phyloP scores from a whole-genome alignment of 2,329 filamentous ascomycete genomes.

The Meredithiella fracta region DNA sequence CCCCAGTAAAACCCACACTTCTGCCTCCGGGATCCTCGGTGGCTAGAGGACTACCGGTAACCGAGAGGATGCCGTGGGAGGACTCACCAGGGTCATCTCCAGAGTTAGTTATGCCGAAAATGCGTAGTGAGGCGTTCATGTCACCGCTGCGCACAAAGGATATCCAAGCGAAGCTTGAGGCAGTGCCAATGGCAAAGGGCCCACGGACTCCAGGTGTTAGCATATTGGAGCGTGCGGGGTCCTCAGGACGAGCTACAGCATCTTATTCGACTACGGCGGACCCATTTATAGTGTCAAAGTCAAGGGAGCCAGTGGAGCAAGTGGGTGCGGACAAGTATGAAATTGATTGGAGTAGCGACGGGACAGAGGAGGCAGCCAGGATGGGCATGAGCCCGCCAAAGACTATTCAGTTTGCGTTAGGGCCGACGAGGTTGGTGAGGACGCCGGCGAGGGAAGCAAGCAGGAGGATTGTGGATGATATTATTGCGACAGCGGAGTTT shows the following conservation, averaged over 20 bases:
- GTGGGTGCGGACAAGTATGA: slow-evolving; percentile 29
- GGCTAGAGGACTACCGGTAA: neutral
- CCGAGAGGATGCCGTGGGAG: slow-evolving; percentile 8
- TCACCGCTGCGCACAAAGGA: slow-evolving; percentile 42
- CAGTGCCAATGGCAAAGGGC: slow-evolving; percentile 23
- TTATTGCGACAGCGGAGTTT: slow-evolving; percentile 59
- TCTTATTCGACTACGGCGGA: slow-evolving; percentile 21
- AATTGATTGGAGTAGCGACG: slow-evolving; percentile 60
- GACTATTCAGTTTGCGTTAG: slow-evolving; percentile 73
- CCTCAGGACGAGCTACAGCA: neutral
- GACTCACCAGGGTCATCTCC: slow-evolving; percentile 54
- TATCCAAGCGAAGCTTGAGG: slow-evolving; percentile 26
- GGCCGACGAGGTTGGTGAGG: slow-evolving; percentile 59
- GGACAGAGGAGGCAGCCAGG: slow-evolving; percentile 52
- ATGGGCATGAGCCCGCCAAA: slow-evolving; percentile 78
- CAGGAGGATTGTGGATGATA: slow-evolving; percentile 63
- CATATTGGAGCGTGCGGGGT: slow-evolving; percentile 51
- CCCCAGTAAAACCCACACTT: slow-evolving; percentile 9
- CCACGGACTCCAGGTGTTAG: slow-evolving; percentile 69
- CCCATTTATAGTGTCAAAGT: slow-evolving; percentile 22
- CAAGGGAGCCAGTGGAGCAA: slow-evolving; percentile 19
- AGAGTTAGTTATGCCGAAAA: slow-evolving; percentile 61
- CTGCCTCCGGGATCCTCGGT: neutral
- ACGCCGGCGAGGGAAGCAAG: slow-evolving; percentile 73
- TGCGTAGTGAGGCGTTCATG: slow-evolving; percentile 73